These are phyloP conservation scores for Gonium pectorale DNA, from an alignment of 139 green algal species.

Conservation along the genomic window DNA sequence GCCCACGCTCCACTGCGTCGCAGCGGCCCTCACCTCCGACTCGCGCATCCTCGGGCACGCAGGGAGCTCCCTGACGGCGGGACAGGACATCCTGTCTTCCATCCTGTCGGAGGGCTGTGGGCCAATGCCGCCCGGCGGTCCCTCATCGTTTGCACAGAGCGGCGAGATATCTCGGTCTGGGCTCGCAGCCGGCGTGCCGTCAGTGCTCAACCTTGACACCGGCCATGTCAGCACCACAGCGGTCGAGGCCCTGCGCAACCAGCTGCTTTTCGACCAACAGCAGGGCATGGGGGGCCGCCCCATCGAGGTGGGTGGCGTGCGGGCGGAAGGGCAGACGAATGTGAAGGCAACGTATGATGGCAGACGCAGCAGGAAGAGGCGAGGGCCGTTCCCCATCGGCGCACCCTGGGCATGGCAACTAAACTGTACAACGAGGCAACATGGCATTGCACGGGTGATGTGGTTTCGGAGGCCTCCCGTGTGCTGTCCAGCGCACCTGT, in stretches of 20 bases:
- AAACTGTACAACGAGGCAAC: too few species aligned
- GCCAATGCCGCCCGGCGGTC: background rate
- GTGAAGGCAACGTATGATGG: too few species aligned
- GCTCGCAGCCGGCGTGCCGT: background rate
- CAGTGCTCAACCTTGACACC: conserved; percentile 29
- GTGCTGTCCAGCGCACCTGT: too few species aligned
- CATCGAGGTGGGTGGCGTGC: conserved; percentile 11
- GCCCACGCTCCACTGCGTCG: background rate
- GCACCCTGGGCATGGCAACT: too few species aligned
- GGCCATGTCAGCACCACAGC: conserved; percentile 21
- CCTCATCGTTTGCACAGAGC: background rate
- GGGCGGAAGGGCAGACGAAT: too few species aligned
- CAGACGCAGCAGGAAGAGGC: too few species aligned
- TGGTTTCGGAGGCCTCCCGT: too few species aligned
- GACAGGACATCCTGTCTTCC: conserved; percentile 11
- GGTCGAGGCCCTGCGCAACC: conserved; percentile 34
- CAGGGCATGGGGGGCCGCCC: conserved; percentile 8
- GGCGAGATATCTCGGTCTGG: conserved; percentile 1
- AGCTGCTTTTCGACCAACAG: conserved; percentile 15
- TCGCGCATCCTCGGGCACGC: background rate
- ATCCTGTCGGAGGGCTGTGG: conserved; percentile 4
- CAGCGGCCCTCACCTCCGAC: background rate
- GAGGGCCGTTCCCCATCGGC: too few species aligned
- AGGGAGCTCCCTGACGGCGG: background rate
- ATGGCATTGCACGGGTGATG: too few species aligned